Evolutionary conservation across 495 filamentous ascomycete genomes (phyloP), one percentile per base, ranked within the genome.

Genomic region (Tuber calosporum): DNA sequence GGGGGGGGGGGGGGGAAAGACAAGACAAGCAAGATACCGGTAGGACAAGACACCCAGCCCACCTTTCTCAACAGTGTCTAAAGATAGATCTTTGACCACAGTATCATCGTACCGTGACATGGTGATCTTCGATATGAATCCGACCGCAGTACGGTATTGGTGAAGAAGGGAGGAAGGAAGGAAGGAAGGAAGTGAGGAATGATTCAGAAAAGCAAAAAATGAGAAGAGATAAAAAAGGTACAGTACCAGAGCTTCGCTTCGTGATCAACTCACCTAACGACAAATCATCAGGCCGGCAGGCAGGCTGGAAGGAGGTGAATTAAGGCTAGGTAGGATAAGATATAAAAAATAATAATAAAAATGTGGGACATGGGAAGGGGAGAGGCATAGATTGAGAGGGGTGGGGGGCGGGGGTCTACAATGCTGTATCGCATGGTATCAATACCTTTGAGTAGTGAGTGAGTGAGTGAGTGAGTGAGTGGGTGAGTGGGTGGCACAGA

Each of bases 31-130:
- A 58, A 15, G 53, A 30, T 15, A 30, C 11, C 8, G 45, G n/a
- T 22, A 53, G n/a, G 53, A 30, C 26, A 62, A n/a, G 11, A n/a
- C 26, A 62, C n/a, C n/a, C 53, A 30, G n/a, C 1, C 26, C 53
- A 62, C 26, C n/a, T 62, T 30, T 62, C 30, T 62, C 26, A 1
- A 30, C 53, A 30, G 26, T 30, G n/a, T 62, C 53, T 62, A 62
- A 62, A 62, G n/a, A 62, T 62, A 62, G 53, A 62, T 30, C 3
- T 17, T 62, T 1, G 30, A 58, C n/a, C 26, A 30, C 20, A 26
- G 53, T 62, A 62, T 62, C n/a, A 62, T 62, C n/a, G 53, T 30
- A 15, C 53, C 53, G 53, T 62, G 53, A 62, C 53, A 62, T 62
- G 9, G 53, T 62, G 53, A 30, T 30, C n/a, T 62, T 30, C 26